Conservation (phyloP, 768 basidiomycete species). For the Suillus plorans region DNA sequence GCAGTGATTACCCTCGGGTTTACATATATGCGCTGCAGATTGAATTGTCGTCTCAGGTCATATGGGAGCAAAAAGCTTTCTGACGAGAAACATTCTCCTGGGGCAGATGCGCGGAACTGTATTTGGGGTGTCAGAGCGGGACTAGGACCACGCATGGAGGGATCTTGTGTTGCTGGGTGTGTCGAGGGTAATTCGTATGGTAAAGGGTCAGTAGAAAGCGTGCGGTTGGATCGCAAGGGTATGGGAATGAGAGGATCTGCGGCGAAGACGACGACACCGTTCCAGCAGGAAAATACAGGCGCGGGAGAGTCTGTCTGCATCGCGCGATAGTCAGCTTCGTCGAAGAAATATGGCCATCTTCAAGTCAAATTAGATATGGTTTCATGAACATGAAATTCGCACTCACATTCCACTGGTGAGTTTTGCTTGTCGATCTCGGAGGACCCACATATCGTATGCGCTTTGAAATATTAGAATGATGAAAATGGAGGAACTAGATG, state of each 20-base stretch:
- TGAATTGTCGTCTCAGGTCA: constrained; percentile 40
- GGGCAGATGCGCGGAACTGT: constrained; percentile 29
- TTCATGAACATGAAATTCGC: not conserved
- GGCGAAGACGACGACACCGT: constrained; percentile 41
- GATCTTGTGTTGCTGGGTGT: constrained; percentile 25
- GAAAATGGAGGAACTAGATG: no score
- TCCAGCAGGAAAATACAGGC: constrained; percentile 47
- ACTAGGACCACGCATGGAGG: constrained; percentile 17
- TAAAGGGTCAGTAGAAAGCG: constrained; percentile 35
- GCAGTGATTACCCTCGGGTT: constrained; percentile 40
- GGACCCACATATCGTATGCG: constrained; percentile 39
- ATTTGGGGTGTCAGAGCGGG: constrained; percentile 34
- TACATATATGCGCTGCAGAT: constrained; percentile 34
- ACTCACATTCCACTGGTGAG: constrained; percentile 15
- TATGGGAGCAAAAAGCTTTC: constrained; percentile 44
- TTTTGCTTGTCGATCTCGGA: constrained; percentile 34
- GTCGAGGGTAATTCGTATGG: constrained; percentile 26
- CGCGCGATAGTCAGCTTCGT: constrained; percentile 33
- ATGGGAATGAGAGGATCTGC: constrained; percentile 43
- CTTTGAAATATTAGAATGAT: constrained; percentile 9
- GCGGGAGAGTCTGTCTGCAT: constrained; percentile 39
- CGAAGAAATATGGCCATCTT: constrained; percentile 44
- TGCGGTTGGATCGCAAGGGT: constrained; percentile 35
- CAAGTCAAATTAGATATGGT: not conserved
- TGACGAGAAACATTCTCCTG: constrained; percentile 35